These are phyloP conservation scores for Citeromyces siamensis DNA, from an alignment of 1,139 yeast genomes.

Conservation along the genomic window DNA sequence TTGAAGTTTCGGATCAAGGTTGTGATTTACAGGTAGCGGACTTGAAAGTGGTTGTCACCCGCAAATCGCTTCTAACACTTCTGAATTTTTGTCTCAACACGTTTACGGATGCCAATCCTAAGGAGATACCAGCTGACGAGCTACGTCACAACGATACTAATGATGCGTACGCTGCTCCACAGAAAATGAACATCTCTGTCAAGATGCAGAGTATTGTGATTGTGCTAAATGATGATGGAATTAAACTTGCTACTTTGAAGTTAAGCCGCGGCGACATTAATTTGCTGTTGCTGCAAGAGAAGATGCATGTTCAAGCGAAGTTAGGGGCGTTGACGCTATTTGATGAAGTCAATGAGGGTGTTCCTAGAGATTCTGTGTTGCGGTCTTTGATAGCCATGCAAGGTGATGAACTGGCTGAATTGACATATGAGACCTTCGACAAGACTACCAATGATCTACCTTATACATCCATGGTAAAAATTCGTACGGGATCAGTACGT, in stretches of 20 bases:
- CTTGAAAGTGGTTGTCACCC: constrained; percentile 60
- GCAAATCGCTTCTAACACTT: constrained; percentile 68
- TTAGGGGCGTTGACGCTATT: constrained; percentile 72
- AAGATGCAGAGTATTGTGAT: constrained; percentile 64
- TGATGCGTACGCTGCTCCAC: constrained; percentile 50
- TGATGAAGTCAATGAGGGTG: constrained; percentile 63
- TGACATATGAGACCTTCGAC: constrained; percentile 75
- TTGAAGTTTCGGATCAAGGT: constrained; percentile 71
- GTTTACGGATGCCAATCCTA: constrained; percentile 71
- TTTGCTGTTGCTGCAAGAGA: constrained; percentile 62
- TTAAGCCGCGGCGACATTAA: constrained; percentile 63
- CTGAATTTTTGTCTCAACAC: constrained; percentile 78
- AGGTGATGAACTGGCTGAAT: constrained; percentile 74
- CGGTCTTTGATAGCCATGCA: constrained; percentile 68
- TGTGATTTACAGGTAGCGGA: constrained; percentile 72
- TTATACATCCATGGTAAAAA: constrained; percentile 47
- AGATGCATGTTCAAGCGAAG: constrained; percentile 60
- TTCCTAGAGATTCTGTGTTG: constrained; percentile 43
- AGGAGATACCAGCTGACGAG: constrained; percentile 53
- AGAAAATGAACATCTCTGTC: constrained; percentile 58
- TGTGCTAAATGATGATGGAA: constrained; percentile 74
- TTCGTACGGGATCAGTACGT: constrained; percentile 64
- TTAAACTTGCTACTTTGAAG: constrained; percentile 67
- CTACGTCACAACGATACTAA: constrained; percentile 49
- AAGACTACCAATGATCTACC: constrained; percentile 31